These are phyloP conservation scores for Wilhelminamyces savonicus DNA, from an alignment of 805 yeast genomes.

Conservation along the genomic window DNA sequence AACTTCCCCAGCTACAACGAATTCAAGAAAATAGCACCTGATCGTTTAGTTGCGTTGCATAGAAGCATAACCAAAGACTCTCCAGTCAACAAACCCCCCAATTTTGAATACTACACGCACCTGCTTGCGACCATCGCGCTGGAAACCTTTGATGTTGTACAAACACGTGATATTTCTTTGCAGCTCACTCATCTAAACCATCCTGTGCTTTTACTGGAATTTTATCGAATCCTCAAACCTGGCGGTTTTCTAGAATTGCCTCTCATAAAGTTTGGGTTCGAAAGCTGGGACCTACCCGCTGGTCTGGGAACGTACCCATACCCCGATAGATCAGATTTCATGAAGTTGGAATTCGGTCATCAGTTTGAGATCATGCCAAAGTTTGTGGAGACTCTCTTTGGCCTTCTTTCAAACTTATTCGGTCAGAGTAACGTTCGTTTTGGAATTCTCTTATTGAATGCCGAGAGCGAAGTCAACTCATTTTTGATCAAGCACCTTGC, in stretches of 20 bases:
- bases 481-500: constrained; percentile 23
- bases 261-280: constrained; percentile 4
- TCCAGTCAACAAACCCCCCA: constrained; percentile 5
- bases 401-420: constrained; percentile 19
- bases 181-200: constrained; percentile 24
- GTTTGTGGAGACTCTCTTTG: constrained; percentile 15
- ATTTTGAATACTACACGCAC: constrained; percentile 10
- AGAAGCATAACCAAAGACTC: not conserved
- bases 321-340: not conserved
- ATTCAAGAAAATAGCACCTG: constrained; percentile 4
- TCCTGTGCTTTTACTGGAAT: constrained; percentile 21
- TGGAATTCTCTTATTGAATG: constrained; percentile 21
- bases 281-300: not conserved
- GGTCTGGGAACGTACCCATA: too few relatives aligned
- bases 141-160: constrained; percentile 30
- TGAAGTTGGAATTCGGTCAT: constrained; percentile 4
- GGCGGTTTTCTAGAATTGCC: constrained; percentile 34
- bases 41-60: constrained; percentile 7
- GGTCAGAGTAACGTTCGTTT: constrained; percentile 29
- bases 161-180: constrained; percentile 28
- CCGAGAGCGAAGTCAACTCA: constrained; percentile 22
- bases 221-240: constrained; percentile 26
- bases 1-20: constrained; percentile 5
- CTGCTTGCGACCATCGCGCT: constrained; percentile 19
- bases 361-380: constrained; percentile 19